These are phyloP conservation scores for Spergularia bocconei DNA, from an alignment of 148 eudicot genomes.

Conservation along the genomic window DNA sequence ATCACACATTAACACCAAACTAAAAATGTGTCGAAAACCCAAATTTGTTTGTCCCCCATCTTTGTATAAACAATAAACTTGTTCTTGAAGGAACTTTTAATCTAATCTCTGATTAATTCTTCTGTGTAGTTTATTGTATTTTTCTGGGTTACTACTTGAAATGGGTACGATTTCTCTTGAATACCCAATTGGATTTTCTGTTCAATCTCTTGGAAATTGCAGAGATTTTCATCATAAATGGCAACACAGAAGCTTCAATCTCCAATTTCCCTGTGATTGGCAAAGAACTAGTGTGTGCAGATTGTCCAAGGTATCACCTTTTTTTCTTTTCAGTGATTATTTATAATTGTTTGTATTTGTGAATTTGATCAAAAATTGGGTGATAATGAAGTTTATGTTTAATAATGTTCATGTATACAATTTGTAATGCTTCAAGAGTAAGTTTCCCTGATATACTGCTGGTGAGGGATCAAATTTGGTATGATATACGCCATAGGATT, in stretches of 20 bases:
- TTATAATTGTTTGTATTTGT: neutral
- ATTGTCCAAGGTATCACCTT: slow-evolving; percentile 37
- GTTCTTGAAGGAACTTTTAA: too few relatives aligned
- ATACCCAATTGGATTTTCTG: slow-evolving; percentile 31
- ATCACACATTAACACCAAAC: neutral
- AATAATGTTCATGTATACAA: neutral
- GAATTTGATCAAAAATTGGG: neutral
- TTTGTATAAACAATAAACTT: too few relatives aligned
- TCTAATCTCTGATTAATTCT: too few relatives aligned
- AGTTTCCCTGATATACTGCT: neutral
- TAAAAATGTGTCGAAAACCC: too few relatives aligned
- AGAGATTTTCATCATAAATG: slow-evolving; percentile 25
- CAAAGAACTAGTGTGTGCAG: slow-evolving; percentile 25
- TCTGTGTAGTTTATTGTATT: too few relatives aligned
- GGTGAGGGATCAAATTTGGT: too few relatives aligned
- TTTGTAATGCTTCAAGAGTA: neutral
- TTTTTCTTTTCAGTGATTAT: neutral
- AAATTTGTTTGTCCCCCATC: too few relatives aligned
- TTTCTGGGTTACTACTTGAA: neutral
- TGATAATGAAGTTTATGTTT: neutral
- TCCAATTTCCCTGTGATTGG: slow-evolving; percentile 27
- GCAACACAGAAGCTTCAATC: slow-evolving; percentile 23
- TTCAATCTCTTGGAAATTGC: slow-evolving; percentile 30
- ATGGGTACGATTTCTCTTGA: slow-evolving; percentile 39
- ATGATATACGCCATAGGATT: too few relatives aligned